Base-by-base conservation (phyloP, 2,329 filamentous ascomycete species). In the Pseudogymnoascus sp. region DNA sequence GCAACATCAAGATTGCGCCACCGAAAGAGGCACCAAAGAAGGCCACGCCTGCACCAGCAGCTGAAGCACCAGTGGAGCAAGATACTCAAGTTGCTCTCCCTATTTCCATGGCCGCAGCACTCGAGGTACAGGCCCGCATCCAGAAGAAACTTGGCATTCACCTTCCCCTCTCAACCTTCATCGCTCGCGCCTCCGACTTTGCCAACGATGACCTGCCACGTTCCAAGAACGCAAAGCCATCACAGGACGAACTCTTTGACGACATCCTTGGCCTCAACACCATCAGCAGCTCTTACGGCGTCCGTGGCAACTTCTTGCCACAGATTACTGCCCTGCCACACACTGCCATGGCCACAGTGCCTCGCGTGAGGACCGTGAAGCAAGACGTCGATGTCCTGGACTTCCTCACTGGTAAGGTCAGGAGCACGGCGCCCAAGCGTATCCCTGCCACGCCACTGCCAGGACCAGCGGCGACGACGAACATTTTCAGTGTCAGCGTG, bases 131-230 rank as follows among this genome's bases (percentile, higher is more conserved):
- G 80, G 86, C 87, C 76, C 87, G 89, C 73, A 85, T 97, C 68
- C 83, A 93, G 71, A 80, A 87, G 62, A 87, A 85, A 4, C 82
- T 97, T 26, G 91, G 91, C 65, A 86, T 93, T 64, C 89, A 86
- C 72, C 79, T 97, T 59, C 92, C 93, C 13, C 79, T 97, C 4
- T 91, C 90, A 1, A 91, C 89, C 11, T 96, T 97, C 78, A 86
- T 99, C 73, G 83, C 86, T 63, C 88, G 92, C 62, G 95, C 95
- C 42, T 84, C 90, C 42, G 88, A 95, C 71, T 78, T 96, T 26
- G 95, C 95, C 65, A 97, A 97, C 76, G 88, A 95, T 67, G 86
- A 89, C 53, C 83, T 97, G 6, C 93, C 93, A 2, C 79, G 82
- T 29, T 83, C 86, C 4, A 81, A 85, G 65, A 79, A 80, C 65